Percentiles rank a stretch among this genome's conserved stretches.
Conservation (phyloP, 192 early-diverging fungal species). For the Coemansia sp. region DNA sequence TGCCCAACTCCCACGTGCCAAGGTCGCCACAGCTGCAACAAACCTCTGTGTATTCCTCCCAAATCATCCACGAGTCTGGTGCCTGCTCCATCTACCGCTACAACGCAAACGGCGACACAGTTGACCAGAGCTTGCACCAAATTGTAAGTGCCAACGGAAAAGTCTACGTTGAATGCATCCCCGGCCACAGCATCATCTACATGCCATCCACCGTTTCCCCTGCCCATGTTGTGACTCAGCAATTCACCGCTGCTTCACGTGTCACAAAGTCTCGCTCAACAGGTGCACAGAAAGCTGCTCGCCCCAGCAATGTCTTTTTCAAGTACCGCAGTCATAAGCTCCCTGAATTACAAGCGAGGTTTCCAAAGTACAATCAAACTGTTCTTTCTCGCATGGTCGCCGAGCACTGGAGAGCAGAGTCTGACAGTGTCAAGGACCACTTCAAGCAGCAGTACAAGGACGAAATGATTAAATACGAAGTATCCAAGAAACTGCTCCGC, state of each 20-base stretch:
- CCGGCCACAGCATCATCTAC: constrained; percentile 40
- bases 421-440: constrained; percentile 35
- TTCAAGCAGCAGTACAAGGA: constrained; percentile 39
- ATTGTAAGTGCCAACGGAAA: constrained; percentile 32
- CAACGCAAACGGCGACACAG: constrained; percentile 12
- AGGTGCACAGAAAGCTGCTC: constrained; percentile 1
- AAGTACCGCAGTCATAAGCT: constrained; percentile 51
- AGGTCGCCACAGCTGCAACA: constrained; percentile 5
- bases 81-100: constrained; percentile 27
- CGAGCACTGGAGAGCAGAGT: constrained; percentile 48
- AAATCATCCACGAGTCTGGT: constrained; percentile 29
- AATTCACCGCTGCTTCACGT: constrained; percentile 3
- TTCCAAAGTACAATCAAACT: constrained; percentile 50
- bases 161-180: constrained; percentile 36
- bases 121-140: constrained; percentile 27
- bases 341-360: constrained; percentile 26
- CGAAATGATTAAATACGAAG: constrained; percentile 46
- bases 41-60: constrained; percentile 14
- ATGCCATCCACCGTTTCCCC: constrained; percentile 17
- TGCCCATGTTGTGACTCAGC: background rate
- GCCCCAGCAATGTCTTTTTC: constrained; percentile 54
- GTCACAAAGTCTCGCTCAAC: constrained; percentile 11
- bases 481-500: constrained; percentile 26
- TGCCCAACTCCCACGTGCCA: background rate
- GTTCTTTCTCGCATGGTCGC: constrained; percentile 51